Base-by-base conservation (phyloP, 768 basidiomycete species). In the Kwoniella shandongensis region DNA sequence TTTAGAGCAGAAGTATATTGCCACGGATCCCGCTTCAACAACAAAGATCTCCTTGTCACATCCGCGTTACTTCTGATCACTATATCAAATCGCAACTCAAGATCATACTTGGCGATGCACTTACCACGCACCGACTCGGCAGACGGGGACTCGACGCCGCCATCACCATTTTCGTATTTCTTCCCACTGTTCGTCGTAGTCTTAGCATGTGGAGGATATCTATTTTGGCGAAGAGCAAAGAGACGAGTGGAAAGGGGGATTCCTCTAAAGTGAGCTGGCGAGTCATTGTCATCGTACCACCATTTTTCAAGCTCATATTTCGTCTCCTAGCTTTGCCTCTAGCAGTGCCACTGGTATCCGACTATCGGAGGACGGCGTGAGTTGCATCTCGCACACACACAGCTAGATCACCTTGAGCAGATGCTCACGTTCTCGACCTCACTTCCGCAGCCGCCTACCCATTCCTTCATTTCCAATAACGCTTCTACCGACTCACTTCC, bases 401-500 rank as follows among this genome's bases (percentile, higher is more conserved):
- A 44, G 40, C 30, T 50, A n/a, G 23, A 50, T 40, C 10, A 20
- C 44, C n/a, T n/a, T n/a, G n/a, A n/a, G n/a, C n/a, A n/a, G n/a
- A 3, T 11, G 20, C 47, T 25, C 17, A 3, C 17, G 22, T n/a
- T 8, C 39, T 27, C 38, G 8, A n/a, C 18, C 27, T 32, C 30
- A 39, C 15, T n/a, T n/a, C 11, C 41, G 7, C 29, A 72, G 70
- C 70, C 70, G 6, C 55, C 70, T 18, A 25, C 65, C 27, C 54
- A 64, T 13, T 47, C 58, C 1, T 72, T 72, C 57, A 66, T 66
- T 18, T 48, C 58, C 39, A 64, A 69, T 38, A 69, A 72, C 48
- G 67, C 65, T 0, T 72, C 70, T 11, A 65, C 65, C 22, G 70
- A 72, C 32, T 68, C 67, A 11, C 61, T 72, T 1, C 70, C 70